These are phyloP conservation scores for Lentinus polychrous DNA, from an alignment of 1,284 basidiomycete species.

Conservation along the genomic window DNA sequence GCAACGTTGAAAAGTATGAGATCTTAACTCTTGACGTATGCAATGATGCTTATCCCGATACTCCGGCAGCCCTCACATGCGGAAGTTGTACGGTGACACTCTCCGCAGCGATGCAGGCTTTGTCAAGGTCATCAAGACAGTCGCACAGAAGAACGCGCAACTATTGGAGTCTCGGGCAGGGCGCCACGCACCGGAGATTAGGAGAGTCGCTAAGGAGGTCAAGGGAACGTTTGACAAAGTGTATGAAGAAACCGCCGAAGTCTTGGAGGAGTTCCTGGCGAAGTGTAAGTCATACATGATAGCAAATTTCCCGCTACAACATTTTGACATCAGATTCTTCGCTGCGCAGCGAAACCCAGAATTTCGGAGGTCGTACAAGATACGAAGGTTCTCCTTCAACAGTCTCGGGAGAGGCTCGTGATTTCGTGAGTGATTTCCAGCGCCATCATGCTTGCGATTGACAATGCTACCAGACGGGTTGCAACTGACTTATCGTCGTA, in stretches of 20 bases:
- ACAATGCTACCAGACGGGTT: slow-evolving; percentile 52
- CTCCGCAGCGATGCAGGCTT: slow-evolving; percentile 93
- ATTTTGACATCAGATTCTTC: neutral
- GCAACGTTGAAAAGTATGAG: slow-evolving; percentile 78
- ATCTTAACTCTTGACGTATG: neutral
- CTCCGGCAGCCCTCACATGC: slow-evolving; percentile 85
- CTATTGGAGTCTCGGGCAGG: slow-evolving; percentile 63
- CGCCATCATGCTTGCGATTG: neutral
- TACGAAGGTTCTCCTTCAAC: slow-evolving; percentile 86
- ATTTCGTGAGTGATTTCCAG: slow-evolving; percentile 60
- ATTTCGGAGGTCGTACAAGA: slow-evolving; percentile 86
- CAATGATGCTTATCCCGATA: slow-evolving; percentile 7
- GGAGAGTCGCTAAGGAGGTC: slow-evolving; percentile 81
- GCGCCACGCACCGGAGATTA: slow-evolving; percentile 68
- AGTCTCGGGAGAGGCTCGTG: slow-evolving; percentile 82
- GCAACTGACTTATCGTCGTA: slow-evolving; percentile 75
- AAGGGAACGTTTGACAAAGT: slow-evolving; percentile 93
- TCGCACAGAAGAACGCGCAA: slow-evolving; percentile 76
- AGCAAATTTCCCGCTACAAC: neutral
- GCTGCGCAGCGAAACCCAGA: slow-evolving; percentile 42
- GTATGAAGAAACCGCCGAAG: slow-evolving; percentile 85
- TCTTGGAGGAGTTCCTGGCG: slow-evolving; percentile 87
- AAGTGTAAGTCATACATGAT: slow-evolving; percentile 55
- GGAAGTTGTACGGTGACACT: slow-evolving; percentile 87
- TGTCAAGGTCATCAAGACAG: slow-evolving; percentile 92